A percentile compares a stretch with the other conserved stretches of the same genome.
Evolutionary conservation across 2,329 filamentous ascomycete species (phyloP).

Genomic region (Cytospora chrysosperma): DNA sequence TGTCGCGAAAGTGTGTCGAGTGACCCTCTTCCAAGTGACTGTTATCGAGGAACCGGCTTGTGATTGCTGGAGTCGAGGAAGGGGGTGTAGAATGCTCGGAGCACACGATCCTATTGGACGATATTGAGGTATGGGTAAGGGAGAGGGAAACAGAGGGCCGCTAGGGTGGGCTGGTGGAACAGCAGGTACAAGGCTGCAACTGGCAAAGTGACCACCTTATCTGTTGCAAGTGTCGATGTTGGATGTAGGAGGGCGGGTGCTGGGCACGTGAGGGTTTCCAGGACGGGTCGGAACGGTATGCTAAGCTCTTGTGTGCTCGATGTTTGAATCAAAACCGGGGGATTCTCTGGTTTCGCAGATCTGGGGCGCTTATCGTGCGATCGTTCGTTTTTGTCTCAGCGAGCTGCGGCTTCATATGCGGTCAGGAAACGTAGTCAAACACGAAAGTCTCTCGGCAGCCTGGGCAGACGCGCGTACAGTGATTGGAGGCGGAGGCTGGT

Average conservation of each 20-base stretch:
- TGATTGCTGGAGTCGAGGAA: constrained; percentile 27
- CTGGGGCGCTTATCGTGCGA: constrained; percentile 3
- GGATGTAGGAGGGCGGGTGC: constrained; percentile 13
- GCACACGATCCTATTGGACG: constrained; percentile 26
- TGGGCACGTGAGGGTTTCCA: constrained; percentile 11
- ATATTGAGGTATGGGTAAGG: constrained; percentile 22
- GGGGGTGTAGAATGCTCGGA: constrained; percentile 23
- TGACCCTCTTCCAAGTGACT: constrained; percentile 28
- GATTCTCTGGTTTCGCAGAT: constrained; percentile 5
- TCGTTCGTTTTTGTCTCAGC: constrained; percentile 6
- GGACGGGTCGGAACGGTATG: constrained; percentile 7
- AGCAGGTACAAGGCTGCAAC: constrained; percentile 21
- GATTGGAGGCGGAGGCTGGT: background rate
- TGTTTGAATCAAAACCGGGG: constrained; percentile 6
- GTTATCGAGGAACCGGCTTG: constrained; percentile 29
- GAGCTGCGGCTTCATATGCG: constrained; percentile 3
- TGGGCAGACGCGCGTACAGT: constrained; percentile 20
- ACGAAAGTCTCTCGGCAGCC: constrained; percentile 9
- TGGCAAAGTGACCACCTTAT: constrained; percentile 12
- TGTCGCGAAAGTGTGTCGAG: constrained; percentile 28
- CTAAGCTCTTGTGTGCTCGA: constrained; percentile 15
- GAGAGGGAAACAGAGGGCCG: constrained; percentile 25
- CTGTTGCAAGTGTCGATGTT: constrained; percentile 2
- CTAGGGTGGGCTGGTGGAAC: constrained; percentile 24
- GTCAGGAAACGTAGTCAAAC: constrained; percentile 8